Evolutionary conservation across 345 rosid genomes (phyloP).

Genomic region (Populus alba): DNA sequence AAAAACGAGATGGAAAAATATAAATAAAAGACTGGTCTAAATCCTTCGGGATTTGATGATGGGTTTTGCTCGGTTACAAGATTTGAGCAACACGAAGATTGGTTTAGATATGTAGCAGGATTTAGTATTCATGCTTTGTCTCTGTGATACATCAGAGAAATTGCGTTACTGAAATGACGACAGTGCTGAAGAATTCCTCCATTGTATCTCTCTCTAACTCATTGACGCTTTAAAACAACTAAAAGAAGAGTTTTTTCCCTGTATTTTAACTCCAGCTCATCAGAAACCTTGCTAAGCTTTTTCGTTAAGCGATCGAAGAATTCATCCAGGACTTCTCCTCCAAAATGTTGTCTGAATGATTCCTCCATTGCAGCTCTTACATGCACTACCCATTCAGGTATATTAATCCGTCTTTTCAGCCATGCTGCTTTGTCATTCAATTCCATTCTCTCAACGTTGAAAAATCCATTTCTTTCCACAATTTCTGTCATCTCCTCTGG

Average conservation of each 20-base stretch:
- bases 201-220: background rate
- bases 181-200: no score
- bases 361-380: slow-evolving; percentile 54
- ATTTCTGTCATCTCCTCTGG: slow-evolving; percentile 36
- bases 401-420: slow-evolving; percentile 26
- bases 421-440: slow-evolving; percentile 26
- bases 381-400: slow-evolving; percentile 36
- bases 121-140: no score
- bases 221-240: slow-evolving; percentile 34
- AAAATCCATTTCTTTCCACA: slow-evolving; percentile 38
- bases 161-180: no score
- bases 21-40: no score
- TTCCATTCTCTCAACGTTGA: slow-evolving; percentile 42
- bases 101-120: no score
- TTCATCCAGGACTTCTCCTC: slow-evolving; percentile 26
- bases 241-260: slow-evolving; percentile 33
- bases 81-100: no score
- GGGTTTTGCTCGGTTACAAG: no score
- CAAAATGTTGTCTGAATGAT: slow-evolving; percentile 44
- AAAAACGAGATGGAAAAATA: no score
- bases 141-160: no score
- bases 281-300: slow-evolving; percentile 29
- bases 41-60: no score
- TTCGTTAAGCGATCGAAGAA: slow-evolving; percentile 35
- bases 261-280: slow-evolving; percentile 31